Base-by-base conservation (phyloP, 2,329 filamentous ascomycete genomes). In the Juglanconis oblonga region DNA sequence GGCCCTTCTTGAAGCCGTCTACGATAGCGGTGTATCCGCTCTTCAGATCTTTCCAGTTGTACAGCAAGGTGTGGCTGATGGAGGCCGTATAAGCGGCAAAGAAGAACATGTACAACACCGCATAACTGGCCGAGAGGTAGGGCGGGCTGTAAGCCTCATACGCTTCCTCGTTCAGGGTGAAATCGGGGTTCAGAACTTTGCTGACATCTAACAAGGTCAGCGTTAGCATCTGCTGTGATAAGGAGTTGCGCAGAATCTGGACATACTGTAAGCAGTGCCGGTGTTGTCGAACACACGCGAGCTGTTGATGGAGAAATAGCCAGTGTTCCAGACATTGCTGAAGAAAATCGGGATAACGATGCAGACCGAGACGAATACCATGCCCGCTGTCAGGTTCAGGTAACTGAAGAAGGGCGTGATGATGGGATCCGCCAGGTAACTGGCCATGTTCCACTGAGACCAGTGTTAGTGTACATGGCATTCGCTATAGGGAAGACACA, bases 321-420 rank as follows among this genome's bases (percentile, higher is more conserved):
- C 44, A 4, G 50, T 55, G 9, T 55, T 52, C 7, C 44, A 63
- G 0, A 49, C 29, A 14, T 62, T 63, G 5, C 14, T 40, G 38
- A 57, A 63, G 32, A 52, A 63, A 2, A 62, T 31, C 63, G 40
- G 79, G 1, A 81, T 71, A 2, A 82, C 70, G 13, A 85, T 75
- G 13, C 88, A 73, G 73, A 83, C 80, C 65, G 80, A 79, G 48
- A 79, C 82, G 38, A 83, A 64, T 11, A 86, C 76, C 53, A 82
- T 78, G 35, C 86, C 86, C 49, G 86, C 72, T 62, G 87, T 76
- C 29, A 81, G 83, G 70, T 89, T 89, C 57, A 85, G 76, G 48
- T 86, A 87, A 33, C 82, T 83, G 72, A 85, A 82, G 67, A 81
- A 81, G 3, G 81, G 81, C 7, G 79, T 74, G 66, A 71, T 66